Evolutionary conservation across 306 rosid genomes (phyloP).

Genomic region (Rosa persica): DNA sequence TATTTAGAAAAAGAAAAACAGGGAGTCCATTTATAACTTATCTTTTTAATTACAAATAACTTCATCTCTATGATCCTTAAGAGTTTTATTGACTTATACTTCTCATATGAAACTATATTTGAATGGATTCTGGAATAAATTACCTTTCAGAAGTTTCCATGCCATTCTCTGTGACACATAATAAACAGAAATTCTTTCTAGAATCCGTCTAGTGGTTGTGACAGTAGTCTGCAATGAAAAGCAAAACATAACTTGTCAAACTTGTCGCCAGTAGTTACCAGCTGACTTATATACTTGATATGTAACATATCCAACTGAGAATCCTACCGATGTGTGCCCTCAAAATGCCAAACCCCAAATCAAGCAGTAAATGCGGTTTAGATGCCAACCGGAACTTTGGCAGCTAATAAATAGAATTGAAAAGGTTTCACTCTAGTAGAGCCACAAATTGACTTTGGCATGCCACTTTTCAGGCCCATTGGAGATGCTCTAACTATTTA

Average conservation of each 20-base stretch:
- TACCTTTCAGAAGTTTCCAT: constrained; percentile 91
- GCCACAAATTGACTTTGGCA: neutral
- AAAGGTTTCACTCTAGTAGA: neutral
- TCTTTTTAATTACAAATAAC: neutral
- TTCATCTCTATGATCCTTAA: constrained; percentile 3
- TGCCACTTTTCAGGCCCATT: neutral
- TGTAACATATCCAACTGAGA: constrained; percentile 4
- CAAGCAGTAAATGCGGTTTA: neutral
- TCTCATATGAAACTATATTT: neutral
- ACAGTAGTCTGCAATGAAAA: constrained; percentile 54
- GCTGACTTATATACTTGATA: constrained; percentile 15
- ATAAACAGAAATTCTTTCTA: constrained; percentile 70
- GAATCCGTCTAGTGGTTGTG: constrained; percentile 69
- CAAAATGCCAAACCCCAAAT: neutral
- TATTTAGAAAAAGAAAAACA: neutral
- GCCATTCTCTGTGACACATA: constrained; percentile 66
- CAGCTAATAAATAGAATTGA: neutral
- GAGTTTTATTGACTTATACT: neutral
- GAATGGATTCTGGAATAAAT: neutral
- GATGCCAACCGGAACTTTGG: neutral
- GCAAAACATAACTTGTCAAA: constrained; percentile 25
- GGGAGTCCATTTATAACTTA: neutral
- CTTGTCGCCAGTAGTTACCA: neutral
- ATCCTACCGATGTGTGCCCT: neutral
- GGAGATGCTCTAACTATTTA: neutral